Base-by-base conservation (phyloP, 129 eudicot species). In the Ambrosia artemisiifolia region DNA sequence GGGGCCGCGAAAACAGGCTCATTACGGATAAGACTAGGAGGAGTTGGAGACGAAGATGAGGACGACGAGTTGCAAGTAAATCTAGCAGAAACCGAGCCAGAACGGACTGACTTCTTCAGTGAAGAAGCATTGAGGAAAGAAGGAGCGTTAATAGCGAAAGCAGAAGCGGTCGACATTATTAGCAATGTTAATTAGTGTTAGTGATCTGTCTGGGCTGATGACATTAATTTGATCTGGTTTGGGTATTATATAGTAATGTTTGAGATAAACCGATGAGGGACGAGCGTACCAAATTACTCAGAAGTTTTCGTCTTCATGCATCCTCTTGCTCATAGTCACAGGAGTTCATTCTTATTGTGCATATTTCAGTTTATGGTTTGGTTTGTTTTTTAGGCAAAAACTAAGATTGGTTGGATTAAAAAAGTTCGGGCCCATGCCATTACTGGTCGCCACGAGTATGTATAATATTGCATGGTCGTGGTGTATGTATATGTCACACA, bases 1-100 rank as follows among this genome's bases (percentile, higher is more conserved):
- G 92, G 95, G 35, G 96, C 88, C 44, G 98, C 98, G 10, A 89
- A 89, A 47, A 93, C 95, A 3, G 98, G 96, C 83, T 93, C 81
- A 79, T 93, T 82, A 33, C 95, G 78, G 74, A 93, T 93, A 65
- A 93, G 95, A 36, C 83, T 78, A 0, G 92, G 96, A 7, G 81
- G 78, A 73, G 92, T 76, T 53, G 75, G 51, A 55, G 71, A 54
- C 1, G 74, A 70, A 0, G 79, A 42, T 5, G 81, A 60, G 0
- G 81, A 80, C 0, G 82, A 72, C 0, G 82, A 73, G 49, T 55
- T 75, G 36, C 67, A 67, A 38, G 70, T 74, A 71, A 87, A 82
- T 16, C 63, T 79, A 0, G 95, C 95, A 16, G 82, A 77, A 55
- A 81, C 65, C 10, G 72, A 60, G 32, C 85, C 86, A 14, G 86